Evolutionary conservation across 306 rosid species (phyloP).

Genomic region (Dryas alaskensis): DNA sequence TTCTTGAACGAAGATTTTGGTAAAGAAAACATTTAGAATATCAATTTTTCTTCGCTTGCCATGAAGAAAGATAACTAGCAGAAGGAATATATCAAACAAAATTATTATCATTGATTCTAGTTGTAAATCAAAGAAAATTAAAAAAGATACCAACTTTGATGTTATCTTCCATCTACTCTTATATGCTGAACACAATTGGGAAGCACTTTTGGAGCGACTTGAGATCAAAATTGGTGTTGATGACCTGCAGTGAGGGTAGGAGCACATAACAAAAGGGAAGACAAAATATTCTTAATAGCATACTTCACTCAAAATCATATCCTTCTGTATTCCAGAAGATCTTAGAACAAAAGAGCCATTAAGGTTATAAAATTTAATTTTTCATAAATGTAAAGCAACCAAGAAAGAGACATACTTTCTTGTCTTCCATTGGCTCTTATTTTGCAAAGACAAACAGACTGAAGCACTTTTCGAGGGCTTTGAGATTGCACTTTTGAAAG

Average conservation of each 20-base stretch:
- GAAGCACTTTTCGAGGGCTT: slow-evolving; percentile 45
- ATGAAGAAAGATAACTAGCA: background rate
- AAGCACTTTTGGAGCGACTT: slow-evolving; percentile 50
- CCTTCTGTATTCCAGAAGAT: background rate
- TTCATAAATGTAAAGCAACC: background rate
- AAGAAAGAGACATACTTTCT: slow-evolving; percentile 58
- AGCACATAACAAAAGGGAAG: slow-evolving; percentile 16
- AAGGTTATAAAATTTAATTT: background rate
- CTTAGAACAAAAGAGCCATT: background rate
- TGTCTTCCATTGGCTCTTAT: slow-evolving; percentile 59
- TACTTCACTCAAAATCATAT: background rate
- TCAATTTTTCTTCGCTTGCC: background rate
- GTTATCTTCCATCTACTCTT: slow-evolving; percentile 50
- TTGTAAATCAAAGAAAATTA: slow-evolving; percentile 8
- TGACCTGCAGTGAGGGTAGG: slow-evolving; percentile 38
- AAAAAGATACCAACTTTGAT: slow-evolving; percentile 50
- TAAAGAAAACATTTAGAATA: background rate
- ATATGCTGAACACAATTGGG: slow-evolving; percentile 35
- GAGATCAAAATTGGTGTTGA: slow-evolving; percentile 47
- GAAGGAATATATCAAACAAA: background rate
- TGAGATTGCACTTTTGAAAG: slow-evolving; percentile 8
- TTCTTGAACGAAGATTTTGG: background rate
- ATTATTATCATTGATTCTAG: background rate
- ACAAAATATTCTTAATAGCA: background rate
- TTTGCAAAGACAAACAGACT: slow-evolving; percentile 40